Conservation (phyloP, 805 yeast species). For the Metschnikowia reukaufii region DNA sequence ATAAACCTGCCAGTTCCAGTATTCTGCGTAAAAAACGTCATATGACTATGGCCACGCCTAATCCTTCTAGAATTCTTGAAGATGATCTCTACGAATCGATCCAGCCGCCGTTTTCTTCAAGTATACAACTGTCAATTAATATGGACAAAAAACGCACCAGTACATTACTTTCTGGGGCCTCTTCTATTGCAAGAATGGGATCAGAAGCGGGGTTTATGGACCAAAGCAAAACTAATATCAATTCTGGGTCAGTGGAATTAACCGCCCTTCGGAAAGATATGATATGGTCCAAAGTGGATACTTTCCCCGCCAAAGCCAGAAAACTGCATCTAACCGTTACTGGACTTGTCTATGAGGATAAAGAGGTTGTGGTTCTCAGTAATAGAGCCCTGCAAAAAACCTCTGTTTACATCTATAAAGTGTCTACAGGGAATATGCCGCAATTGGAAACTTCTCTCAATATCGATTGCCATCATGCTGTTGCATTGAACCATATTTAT, state of each 20-base stretch:
- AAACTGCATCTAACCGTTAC: conserved; percentile 34
- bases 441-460: conserved; percentile 21
- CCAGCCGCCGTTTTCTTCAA: conserved; percentile 7
- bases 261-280: conserved; percentile 58
- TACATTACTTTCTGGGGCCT: conserved; percentile 40
- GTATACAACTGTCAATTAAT: conserved; percentile 26
- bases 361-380: conserved; percentile 62
- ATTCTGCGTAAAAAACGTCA: conserved; percentile 24
- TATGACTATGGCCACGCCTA: conserved; percentile 40
- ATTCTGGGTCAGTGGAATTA: conserved; percentile 15
- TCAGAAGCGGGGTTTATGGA: conserved; percentile 35
- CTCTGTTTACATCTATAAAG: conserved; percentile 51
- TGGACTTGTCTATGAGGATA: conserved; percentile 46
- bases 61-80: conserved; percentile 42
- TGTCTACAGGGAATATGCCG: conserved; percentile 31
- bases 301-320: conserved; percentile 35
- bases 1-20: conserved; percentile 4
- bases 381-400: conserved; percentile 44
- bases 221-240: conserved; percentile 20
- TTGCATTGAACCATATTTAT: conserved; percentile 31
- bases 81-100: conserved; percentile 29
- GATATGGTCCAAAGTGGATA: conserved; percentile 61
- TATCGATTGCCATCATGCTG: conserved; percentile 26
- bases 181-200: conserved; percentile 48
- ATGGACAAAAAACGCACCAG: conserved; percentile 47